Percentiles rank a stretch among this genome's conserved stretches.
phyloP scores from a whole-genome alignment of 2,329 filamentous ascomycete species.

The Aspergillus novoparasiticus region DNA sequence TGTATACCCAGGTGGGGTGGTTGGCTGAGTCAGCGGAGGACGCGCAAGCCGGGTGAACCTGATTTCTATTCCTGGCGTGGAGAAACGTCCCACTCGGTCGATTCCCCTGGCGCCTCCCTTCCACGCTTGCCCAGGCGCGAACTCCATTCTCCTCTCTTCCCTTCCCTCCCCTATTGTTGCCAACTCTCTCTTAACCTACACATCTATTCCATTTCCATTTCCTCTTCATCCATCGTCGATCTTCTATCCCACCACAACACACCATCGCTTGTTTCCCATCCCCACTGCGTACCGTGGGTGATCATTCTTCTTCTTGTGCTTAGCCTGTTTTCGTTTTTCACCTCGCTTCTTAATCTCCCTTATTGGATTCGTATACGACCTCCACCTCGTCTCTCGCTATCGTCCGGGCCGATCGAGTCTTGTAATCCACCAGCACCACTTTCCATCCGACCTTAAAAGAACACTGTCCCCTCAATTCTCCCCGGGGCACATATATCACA shows the following conservation, averaged over 20 bases:
- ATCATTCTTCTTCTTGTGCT: constrained; percentile 1
- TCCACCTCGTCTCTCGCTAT: constrained; percentile 11
- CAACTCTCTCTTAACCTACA: constrained; percentile 11
- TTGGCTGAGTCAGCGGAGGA: constrained; percentile 36
- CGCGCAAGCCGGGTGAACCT: constrained; percentile 34
- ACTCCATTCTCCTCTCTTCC: constrained; percentile 6
- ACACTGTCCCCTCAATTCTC: background rate
- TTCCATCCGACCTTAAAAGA: background rate
- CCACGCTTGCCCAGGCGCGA: constrained; percentile 1
- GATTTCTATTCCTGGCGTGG: constrained; percentile 27
- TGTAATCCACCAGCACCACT: background rate
- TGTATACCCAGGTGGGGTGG: background rate
- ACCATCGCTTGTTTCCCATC: constrained; percentile 8
- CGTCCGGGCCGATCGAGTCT: background rate
- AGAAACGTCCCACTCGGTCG: constrained; percentile 18
- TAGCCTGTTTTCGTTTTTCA: constrained; percentile 2
- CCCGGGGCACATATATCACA: constrained; percentile 3
- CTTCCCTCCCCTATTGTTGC: constrained; percentile 7
- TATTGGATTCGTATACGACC: background rate
- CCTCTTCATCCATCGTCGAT: constrained; percentile 8
- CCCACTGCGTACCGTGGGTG: constrained; percentile 3
- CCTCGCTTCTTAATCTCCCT: background rate
- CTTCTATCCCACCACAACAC: background rate
- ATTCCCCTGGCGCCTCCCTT: constrained; percentile 15
- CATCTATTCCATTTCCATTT: constrained; percentile 7